phyloP scores from a whole-genome alignment of 208 protist genomes.

The Acanthamoeba sp. region DNA sequence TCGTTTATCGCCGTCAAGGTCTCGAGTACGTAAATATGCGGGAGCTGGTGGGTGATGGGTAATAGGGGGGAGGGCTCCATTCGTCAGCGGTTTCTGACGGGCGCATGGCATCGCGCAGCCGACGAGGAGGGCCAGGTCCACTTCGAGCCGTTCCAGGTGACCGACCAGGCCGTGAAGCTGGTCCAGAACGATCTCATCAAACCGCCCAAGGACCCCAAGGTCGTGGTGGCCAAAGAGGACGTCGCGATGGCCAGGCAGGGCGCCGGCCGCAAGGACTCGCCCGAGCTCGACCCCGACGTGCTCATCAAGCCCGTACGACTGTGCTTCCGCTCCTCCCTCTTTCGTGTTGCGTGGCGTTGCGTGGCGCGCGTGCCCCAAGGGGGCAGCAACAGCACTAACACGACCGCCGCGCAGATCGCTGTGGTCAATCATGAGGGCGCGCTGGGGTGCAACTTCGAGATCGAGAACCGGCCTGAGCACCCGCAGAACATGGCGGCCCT shows the following conservation, averaged over 20 bases:
- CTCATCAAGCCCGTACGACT: conserved; percentile 40
- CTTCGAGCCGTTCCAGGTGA: conserved; percentile 42
- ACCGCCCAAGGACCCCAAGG: background rate
- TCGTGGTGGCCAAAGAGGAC: conserved; percentile 6
- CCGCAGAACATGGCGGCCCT: conserved; percentile 4
- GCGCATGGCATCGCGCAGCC: background rate
- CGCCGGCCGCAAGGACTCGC: conserved; percentile 42
- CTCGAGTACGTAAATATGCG: conserved; percentile 21
- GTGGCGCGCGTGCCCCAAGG: no score
- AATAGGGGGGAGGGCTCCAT: no score
- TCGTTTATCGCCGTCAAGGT: conserved; percentile 1
- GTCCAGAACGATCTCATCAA: background rate
- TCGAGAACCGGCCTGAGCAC: conserved; percentile 44
- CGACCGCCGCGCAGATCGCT: no score
- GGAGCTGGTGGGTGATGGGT: no score
- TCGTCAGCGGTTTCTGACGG: no score
- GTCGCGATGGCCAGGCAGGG: background rate
- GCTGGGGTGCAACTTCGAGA: conserved; percentile 7
- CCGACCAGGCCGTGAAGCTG: conserved; percentile 46
- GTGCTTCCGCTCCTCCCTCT: no score
- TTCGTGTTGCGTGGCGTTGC: background rate
- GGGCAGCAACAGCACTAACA: background rate
- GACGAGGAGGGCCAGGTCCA: background rate
- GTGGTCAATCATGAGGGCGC: background rate
- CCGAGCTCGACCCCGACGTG: conserved; percentile 44